phyloP scores from a whole-genome alignment of 768 basidiomycete genomes.

The Amanita molliuscula region DNA sequence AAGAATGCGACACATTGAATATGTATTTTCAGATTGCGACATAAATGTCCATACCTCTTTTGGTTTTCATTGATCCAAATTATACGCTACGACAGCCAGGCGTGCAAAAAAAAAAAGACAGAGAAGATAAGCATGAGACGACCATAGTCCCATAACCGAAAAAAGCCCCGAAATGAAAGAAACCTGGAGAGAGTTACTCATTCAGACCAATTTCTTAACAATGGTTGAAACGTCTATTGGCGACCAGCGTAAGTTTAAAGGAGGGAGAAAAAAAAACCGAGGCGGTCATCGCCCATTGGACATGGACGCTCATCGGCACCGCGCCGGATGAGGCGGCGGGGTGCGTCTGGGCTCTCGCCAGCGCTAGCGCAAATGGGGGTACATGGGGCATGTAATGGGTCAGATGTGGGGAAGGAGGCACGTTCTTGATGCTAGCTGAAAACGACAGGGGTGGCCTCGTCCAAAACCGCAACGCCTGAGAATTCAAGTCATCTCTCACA shows the following conservation, averaged over 20 bases:
- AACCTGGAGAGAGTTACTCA: too few species aligned
- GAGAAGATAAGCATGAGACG: background rate
- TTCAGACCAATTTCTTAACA: too few species aligned
- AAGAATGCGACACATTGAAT: too few species aligned
- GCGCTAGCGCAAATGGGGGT: background rate
- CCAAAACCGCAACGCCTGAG: background rate
- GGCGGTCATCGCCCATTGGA: background rate
- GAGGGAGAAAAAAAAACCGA: background rate
- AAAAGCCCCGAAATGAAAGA: background rate
- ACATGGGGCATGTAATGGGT: background rate
- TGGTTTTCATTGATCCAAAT: background rate
- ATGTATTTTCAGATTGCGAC: too few species aligned
- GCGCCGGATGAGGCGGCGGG: background rate
- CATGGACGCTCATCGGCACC: background rate
- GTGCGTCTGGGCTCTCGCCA: constrained; percentile 1
- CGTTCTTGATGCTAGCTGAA: background rate
- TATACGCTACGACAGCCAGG: background rate
- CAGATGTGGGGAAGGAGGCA: background rate
- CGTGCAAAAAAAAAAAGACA: too few species aligned
- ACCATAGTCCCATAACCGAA: background rate
- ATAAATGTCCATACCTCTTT: too few species aligned
- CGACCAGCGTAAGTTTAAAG: background rate
- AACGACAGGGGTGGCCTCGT: background rate
- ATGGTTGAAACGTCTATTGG: background rate
- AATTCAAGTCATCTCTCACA: background rate